Evolutionary conservation across 768 basidiomycete species (phyloP), one percentile per base, ranked within the genome.

Genomic region (Leccinum broughii): DNA sequence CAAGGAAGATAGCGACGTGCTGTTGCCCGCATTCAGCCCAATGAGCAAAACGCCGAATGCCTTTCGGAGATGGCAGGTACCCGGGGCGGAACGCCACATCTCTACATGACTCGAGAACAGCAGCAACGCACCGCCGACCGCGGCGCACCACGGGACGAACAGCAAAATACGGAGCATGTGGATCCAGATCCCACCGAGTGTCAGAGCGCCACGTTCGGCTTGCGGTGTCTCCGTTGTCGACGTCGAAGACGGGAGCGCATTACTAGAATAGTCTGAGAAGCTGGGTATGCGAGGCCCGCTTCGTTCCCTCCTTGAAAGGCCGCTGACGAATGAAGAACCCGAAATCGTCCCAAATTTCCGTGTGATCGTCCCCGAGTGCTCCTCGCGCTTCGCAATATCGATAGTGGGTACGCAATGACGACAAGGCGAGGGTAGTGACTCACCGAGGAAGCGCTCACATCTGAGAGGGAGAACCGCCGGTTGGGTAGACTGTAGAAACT

Each of bases 11-110:
- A 67, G 68, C 59, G 61, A 72, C 67, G 53, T 77, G 74, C 20
- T 73, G 71, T 50, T 64, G 57, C 2, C 70, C 76, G 54, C 68
- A 76, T 13, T 75, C 70, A 3, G 70, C 75, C 77, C 77, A 78
- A 52, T 78, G 68, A 22, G 73, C 70, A 37, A 76, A 75, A 30
- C 77, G 76, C n/a, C 70, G 70, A n/a, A 73, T 54, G n/a, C 76
- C 76, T 49, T 54, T 67, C 1, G 63, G 64, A 35, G 72, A 66
- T 2, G 64, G 17, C 13, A 70, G 51, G 68, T 76, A 77, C 20
- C 76, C 75, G 1, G 67, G 14, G 20, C 54, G 51, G 57, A 77
- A 77, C 11, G 72, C 57, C 60, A 76, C 63, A 44, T 41, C 28
- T 71, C 72, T 24, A 71, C 63, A 32, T 67, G 59, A 17, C 32